These are phyloP conservation scores for Lipomyces sp. DNA, from an alignment of 805 yeast genomes.

Conservation along the genomic window DNA sequence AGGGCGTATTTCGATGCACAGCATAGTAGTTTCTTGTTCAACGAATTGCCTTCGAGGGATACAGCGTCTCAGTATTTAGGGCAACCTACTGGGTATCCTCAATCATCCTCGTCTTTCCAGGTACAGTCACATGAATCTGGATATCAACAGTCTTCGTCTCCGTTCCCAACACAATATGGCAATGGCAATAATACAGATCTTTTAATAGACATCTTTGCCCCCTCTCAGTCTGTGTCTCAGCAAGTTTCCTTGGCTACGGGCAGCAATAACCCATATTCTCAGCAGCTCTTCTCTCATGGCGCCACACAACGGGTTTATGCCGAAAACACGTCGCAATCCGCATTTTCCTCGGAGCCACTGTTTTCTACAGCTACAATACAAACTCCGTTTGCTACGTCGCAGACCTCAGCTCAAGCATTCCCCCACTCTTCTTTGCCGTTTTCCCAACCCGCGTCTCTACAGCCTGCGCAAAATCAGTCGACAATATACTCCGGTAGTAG, in stretches of 20 bases:
- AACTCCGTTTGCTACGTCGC: background rate
- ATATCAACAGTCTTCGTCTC: conserved; percentile 16
- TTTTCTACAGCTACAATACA: conserved; percentile 2
- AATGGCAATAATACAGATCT: conserved; percentile 19
- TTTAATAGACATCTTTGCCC: conserved; percentile 21
- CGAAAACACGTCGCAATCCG: background rate
- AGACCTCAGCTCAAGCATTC: background rate
- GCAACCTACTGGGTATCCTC: conserved; percentile 6
- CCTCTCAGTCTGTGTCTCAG: conserved; percentile 6
- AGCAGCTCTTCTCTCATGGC: background rate
- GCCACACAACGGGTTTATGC: background rate
- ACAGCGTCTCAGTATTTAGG: background rate
- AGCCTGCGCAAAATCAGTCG: conserved; percentile 8
- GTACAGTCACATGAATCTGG: conserved; percentile 25
- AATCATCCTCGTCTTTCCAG: background rate
- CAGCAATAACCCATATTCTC: background rate
- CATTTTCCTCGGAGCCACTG: conserved; percentile 5
- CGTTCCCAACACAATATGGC: background rate
- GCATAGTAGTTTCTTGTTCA: conserved; percentile 21
- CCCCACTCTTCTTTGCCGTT: conserved; percentile 2
- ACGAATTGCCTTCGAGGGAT: conserved; percentile 5
- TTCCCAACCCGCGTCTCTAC: background rate
- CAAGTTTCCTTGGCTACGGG: background rate
- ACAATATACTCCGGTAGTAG: background rate
- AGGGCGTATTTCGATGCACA: conserved; percentile 13